Evolutionary conservation across 2,329 filamentous ascomycete species (phyloP).

Genomic region (Pseudogymnoascus sp.): DNA sequence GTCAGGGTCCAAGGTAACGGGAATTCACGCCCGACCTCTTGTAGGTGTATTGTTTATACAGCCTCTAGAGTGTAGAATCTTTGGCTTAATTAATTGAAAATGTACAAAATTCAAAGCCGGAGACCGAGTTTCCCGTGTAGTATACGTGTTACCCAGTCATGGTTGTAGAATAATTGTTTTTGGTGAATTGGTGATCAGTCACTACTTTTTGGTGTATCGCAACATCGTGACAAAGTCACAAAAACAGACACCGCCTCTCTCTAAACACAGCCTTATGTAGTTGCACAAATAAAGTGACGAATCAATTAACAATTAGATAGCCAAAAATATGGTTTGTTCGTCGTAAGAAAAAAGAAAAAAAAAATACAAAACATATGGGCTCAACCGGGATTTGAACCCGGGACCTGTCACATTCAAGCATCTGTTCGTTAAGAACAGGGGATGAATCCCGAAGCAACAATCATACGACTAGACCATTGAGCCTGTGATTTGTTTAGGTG

Average conservation of each 20-base stretch:
- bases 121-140: too few relatives aligned
- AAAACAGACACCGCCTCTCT: background rate
- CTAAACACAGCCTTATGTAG: background rate
- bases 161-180: background rate
- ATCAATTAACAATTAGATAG: background rate
- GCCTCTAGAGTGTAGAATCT: background rate
- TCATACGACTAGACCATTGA: constrained; percentile 34
- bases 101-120: background rate
- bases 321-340: background rate
- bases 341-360: background rate
- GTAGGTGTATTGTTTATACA: background rate
- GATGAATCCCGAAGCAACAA: constrained; percentile 31
- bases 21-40: background rate
- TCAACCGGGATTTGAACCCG: constrained; percentile 33
- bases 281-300: background rate
- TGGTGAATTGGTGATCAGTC: background rate
- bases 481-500: constrained; percentile 12
- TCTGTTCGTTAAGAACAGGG: constrained; percentile 22
- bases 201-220: background rate
- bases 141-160: background rate
- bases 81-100: background rate
- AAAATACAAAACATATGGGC: constrained; percentile 17
- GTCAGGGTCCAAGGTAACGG: background rate
- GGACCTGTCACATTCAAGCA: constrained; percentile 29
- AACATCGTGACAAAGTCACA: background rate